Base-by-base conservation (phyloP, 352 stramenopile species). In the Phytophthora sojae region DNA sequence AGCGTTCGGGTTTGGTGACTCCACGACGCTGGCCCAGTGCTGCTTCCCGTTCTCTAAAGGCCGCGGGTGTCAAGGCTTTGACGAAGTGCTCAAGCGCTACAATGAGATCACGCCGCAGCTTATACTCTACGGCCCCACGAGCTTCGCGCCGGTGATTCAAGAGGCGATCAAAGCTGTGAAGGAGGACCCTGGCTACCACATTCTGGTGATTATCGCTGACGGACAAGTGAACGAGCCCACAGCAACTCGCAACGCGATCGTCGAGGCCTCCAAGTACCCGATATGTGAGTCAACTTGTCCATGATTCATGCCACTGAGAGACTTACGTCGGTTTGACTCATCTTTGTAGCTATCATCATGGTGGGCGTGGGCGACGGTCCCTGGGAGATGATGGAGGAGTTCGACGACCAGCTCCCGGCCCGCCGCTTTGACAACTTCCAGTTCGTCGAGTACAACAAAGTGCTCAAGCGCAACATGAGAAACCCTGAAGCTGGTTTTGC, bases 371-470 rank as follows among this genome's bases (percentile, higher is more conserved):
- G 87, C 7, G 87, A 94, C 37, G 87, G 87, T 6, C 87, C 87
- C 11, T 94, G 85, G 87, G 87, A 92, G 15, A 88, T 91, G 78
- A 93, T 95, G 85, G 55, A 85, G 29, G 77, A 91, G 57, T 93
- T 92, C 62, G 87, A 93, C 56, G 85, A 92, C 67, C 53, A 86
- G 25, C 63, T 93, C 15, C 81, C 84, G 19, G 29, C 77, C 19
- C 80, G 88, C 0, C 74, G 79, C 8, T 92, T 92, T 57, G 86
- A 94, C 67, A 95, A 93, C 56, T 91, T 93, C 66, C 85, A 93
- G 65, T 94, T 92, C 54, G 83, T 93, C 26, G 78, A 91, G 50
- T 95, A 91, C 71, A 89, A 84, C 52, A 65, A 73, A 2, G 79
- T 91, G 7, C 79, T 92, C 57, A 76, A 82, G 52, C 66, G 80